Base-by-base conservation (phyloP, 306 rosid genomes). In the Cucurbita maxima region DNA sequence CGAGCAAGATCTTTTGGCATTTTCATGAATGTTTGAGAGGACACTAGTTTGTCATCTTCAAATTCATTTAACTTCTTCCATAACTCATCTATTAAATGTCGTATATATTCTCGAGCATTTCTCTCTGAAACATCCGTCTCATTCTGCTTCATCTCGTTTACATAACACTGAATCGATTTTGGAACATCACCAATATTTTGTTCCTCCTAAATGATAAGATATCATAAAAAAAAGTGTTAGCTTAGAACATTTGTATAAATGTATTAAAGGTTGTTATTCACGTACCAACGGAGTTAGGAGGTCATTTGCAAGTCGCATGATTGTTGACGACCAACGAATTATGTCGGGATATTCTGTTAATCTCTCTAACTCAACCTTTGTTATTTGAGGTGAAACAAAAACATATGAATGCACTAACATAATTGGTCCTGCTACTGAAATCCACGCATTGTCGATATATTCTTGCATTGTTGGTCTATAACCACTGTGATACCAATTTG, bases 251-350 rank as follows among this genome's bases (percentile, higher is more conserved):
- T 25, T 1, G 2, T 2, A 25, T 25, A 25, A 25, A 25, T 25
- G 25, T 25, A 25, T 25, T 1, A 25, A 57, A 57, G 13, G 7
- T 37, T 45, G 50, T 45, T 45, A 45, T 25, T 67, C 48, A 13
- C 36, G 50, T 73, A 78, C 74, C 44, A 20, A 3, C 4, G 77
- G 66, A 4, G 81, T 78, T 45, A 56, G 68, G 3, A 78, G 64
- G 62, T 78, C 81, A 62, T 78, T 56, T 14, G 74, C 67, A 53
- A 78, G 81, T 22, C 81, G 74, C 6, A 71, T 16, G 15, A 77
- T 50, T 2, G 15, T 36, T 34, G 57, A 53, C 7, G 57, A 16
- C 57, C 57, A 53, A 16, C 22, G 57, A 53, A 53, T 53, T n/a
- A n/a, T 66, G 9, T 53, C 16, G 0, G 76, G 44, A 51, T 58